These are phyloP conservation scores for Nasturtium officinale DNA, from an alignment of 345 rosid species.

Conservation along the genomic window DNA sequence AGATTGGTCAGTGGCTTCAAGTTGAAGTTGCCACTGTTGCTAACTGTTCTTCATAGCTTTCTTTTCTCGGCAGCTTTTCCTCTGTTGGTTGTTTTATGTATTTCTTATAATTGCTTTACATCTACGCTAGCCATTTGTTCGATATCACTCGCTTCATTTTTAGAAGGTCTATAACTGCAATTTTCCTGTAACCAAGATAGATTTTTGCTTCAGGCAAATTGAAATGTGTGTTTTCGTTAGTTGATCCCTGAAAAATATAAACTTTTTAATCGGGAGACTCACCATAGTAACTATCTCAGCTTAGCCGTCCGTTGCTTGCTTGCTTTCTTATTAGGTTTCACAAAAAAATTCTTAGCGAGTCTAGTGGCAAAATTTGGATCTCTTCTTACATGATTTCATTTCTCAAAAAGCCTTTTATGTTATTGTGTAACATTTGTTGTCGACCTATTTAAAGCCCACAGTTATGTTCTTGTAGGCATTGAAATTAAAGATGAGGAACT, in stretches of 20 bases:
- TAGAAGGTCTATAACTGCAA: not conserved
- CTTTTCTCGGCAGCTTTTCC: not conserved
- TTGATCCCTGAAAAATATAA: not conserved
- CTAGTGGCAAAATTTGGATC: not conserved
- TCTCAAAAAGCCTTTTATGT: not conserved
- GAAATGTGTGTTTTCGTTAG: not conserved
- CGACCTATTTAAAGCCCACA: constrained; percentile 48
- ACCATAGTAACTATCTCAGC: not conserved
- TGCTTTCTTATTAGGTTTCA: not conserved
- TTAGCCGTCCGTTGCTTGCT: not conserved
- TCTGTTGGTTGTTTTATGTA: not conserved
- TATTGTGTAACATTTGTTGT: constrained; percentile 30
- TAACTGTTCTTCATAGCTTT: constrained; percentile 2
- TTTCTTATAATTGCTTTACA: not conserved
- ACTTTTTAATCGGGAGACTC: not conserved
- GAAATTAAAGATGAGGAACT: constrained; percentile 88
- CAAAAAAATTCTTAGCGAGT: not conserved
- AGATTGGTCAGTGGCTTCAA: not conserved
- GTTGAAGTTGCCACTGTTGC: not conserved
- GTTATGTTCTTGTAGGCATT: constrained; percentile 65
- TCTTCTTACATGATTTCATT: not conserved
- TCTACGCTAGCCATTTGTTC: not conserved
- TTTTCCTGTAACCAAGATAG: no score
- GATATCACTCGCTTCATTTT: not conserved
- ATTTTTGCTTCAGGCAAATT: not conserved